A percentile compares a stretch with the other conserved stretches of the same genome.
Conservation (phyloP, 2,329 filamentous ascomycete species). For the Cercospora zeina region DNA sequence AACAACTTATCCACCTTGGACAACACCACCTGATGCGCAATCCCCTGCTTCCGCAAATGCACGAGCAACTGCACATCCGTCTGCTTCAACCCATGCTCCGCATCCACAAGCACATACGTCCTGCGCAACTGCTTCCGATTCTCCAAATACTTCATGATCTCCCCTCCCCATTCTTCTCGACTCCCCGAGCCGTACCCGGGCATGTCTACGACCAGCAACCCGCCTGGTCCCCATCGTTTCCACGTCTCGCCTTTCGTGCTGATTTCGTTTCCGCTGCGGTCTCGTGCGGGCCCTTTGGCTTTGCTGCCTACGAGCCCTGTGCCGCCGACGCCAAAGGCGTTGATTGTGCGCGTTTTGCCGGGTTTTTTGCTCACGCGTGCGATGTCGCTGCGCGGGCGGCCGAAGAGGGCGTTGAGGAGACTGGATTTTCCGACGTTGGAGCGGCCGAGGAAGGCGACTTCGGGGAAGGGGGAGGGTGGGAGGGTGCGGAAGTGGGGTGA, state of each 20-base stretch:
- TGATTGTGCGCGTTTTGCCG: slow-evolving; percentile 65
- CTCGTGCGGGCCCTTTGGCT: slow-evolving; percentile 13
- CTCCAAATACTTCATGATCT: slow-evolving; percentile 68
- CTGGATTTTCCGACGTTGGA: slow-evolving; percentile 71
- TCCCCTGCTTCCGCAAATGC: slow-evolving; percentile 56
- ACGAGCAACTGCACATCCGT: slow-evolving; percentile 59
- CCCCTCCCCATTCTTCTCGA: slow-evolving; percentile 61
- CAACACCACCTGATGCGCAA: slow-evolving; percentile 66
- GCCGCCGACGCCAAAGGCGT: slow-evolving; percentile 62
- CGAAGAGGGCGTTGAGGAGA: slow-evolving; percentile 64
- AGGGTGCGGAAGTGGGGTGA: slow-evolving; percentile 61
- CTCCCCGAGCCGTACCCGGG: slow-evolving; percentile 69
- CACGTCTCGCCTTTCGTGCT: slow-evolving; percentile 41
- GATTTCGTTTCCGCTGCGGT: slow-evolving; percentile 38
- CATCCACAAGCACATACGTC: slow-evolving; percentile 66
- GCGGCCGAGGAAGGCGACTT: slow-evolving; percentile 67
- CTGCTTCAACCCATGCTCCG: slow-evolving; percentile 63
- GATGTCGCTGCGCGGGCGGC: slow-evolving; percentile 43
- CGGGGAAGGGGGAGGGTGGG: slow-evolving; percentile 55
- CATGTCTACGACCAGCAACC: slow-evolving; percentile 66
- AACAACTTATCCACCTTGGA: slow-evolving; percentile 64
- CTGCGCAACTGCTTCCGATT: slow-evolving; percentile 63
- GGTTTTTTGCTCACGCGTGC: slow-evolving; percentile 61
- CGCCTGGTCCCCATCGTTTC: slow-evolving; percentile 40
- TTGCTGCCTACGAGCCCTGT: slow-evolving; percentile 27